phyloP scores from a whole-genome alignment of 441 rosid species.

The Metrosideros polymorpha region DNA sequence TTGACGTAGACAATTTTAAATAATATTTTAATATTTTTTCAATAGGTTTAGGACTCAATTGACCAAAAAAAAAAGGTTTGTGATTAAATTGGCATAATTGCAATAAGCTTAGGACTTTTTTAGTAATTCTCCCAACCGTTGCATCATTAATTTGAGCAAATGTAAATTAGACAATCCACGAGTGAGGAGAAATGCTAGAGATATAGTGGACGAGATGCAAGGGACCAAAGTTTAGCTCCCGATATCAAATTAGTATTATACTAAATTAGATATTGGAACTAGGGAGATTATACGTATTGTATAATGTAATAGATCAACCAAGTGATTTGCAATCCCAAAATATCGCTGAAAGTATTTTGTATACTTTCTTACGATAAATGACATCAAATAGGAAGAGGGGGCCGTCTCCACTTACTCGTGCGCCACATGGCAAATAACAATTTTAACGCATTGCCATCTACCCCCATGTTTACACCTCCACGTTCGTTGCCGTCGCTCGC shows the following conservation, averaged over 20 bases:
- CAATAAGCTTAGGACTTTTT: too few species aligned
- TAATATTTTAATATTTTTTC: too few species aligned
- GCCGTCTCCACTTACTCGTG: neutral
- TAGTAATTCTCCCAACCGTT: too few species aligned
- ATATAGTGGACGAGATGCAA: neutral
- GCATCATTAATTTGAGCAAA: neutral
- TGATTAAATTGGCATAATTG: too few species aligned
- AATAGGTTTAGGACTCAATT: too few species aligned
- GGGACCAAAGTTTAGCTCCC: neutral
- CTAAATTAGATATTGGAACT: neutral
- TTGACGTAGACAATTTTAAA: too few species aligned
- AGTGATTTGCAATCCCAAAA: neutral
- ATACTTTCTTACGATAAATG: neutral
- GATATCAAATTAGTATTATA: neutral
- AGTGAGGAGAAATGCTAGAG: neutral
- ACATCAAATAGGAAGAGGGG: neutral
- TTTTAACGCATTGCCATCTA: neutral
- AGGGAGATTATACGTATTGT: neutral
- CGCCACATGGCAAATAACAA: neutral
- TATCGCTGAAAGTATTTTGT: neutral
- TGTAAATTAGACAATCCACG: neutral
- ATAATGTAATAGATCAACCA: neutral
- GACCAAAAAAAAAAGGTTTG: too few species aligned
- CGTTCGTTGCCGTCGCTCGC: too few species aligned
- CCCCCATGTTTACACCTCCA: neutral